These are phyloP conservation scores for Silene latifolia DNA, from an alignment of 148 eudicot genomes.

Conservation along the genomic window DNA sequence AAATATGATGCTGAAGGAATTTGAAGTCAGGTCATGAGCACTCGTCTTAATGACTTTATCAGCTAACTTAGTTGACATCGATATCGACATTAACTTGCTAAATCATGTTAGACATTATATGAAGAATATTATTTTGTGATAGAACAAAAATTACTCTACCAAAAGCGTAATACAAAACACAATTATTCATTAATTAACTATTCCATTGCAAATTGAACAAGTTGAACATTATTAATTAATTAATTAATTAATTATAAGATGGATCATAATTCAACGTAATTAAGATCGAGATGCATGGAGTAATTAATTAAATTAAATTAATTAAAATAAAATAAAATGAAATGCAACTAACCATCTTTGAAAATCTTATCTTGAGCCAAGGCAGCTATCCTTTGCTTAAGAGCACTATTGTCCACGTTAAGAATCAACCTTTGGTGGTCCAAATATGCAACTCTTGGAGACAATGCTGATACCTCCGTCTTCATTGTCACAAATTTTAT, in stretches of 20 bases:
- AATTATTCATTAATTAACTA: too few species aligned
- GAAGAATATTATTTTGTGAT: not conserved
- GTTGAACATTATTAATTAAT: conserved; percentile 10
- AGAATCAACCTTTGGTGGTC: conserved; percentile 90
- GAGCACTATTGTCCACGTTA: conserved; percentile 79
- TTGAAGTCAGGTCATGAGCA: too few species aligned
- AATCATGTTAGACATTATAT: not conserved
- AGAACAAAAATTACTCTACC: not conserved
- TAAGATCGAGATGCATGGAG: not conserved
- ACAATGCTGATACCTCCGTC: conserved; percentile 93
- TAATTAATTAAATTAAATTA: not conserved
- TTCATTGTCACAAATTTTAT: conserved; percentile 17
- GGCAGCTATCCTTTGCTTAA: conserved; percentile 90
- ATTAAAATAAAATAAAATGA: not conserved
- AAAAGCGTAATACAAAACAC: not conserved
- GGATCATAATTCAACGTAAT: conserved; percentile 9
- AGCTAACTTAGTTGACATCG: too few species aligned
- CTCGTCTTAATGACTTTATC: too few species aligned
- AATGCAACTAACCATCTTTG: conserved; percentile 63
- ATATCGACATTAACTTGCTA: not conserved
- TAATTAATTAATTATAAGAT: not conserved
- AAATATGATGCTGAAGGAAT: too few species aligned
- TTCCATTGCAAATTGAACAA: not conserved
- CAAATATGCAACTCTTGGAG: conserved; percentile 86
- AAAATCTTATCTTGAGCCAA: conserved; percentile 90